A percentile compares a stretch with the other conserved stretches of the same genome.
phyloP scores from a whole-genome alignment of 176 grass and related monocot genomes.

The Miscanthus lutarioriparius region DNA sequence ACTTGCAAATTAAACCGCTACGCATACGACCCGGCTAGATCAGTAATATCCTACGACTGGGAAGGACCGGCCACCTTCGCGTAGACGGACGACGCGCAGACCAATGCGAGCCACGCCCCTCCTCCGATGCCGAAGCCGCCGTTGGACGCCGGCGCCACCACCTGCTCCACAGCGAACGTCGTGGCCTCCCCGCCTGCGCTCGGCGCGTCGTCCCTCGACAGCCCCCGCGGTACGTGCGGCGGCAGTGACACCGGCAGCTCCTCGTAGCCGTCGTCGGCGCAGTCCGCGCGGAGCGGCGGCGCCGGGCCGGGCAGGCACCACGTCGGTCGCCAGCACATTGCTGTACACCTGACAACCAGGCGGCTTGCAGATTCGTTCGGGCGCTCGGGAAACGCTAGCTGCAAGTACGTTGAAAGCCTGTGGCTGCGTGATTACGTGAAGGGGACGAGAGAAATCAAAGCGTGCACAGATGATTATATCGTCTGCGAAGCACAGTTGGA shows the following conservation, averaged over 20 bases:
- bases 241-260: slow-evolving; percentile 24
- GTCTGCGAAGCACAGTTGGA: neutral
- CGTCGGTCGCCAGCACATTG: neutral
- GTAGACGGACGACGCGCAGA: neutral
- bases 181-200: neutral
- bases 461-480: neutral
- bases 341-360: neutral
- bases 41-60: neutral
- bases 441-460: neutral
- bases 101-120: neutral
- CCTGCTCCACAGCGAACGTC: neutral
- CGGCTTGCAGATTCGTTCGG: neutral
- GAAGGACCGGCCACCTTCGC: neutral
- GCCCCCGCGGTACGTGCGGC: neutral
- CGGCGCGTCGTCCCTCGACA: neutral
- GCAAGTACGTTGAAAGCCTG: neutral
- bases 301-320: neutral
- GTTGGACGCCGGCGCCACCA: neutral
- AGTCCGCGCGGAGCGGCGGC: too few species aligned
- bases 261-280: neutral
- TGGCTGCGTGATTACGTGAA: neutral
- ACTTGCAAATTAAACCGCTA: neutral
- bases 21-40: neutral
- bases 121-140: neutral
- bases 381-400: too few species aligned